Base-by-base conservation (phyloP, 2,329 filamentous ascomycete species). In the Sarocladium brachiariae region DNA sequence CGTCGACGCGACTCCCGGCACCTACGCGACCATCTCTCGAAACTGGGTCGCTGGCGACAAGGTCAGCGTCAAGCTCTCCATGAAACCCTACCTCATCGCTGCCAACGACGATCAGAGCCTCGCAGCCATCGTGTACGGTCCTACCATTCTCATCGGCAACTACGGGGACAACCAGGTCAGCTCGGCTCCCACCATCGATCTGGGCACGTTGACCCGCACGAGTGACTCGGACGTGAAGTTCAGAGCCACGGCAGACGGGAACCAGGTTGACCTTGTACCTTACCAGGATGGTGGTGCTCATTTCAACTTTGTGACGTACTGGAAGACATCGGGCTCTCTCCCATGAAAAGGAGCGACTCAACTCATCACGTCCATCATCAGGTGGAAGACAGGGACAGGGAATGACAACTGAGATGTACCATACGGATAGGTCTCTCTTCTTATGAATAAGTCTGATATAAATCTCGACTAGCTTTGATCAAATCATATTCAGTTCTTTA, bases 121-220 rank as follows among this genome's bases (percentile, higher is more conserved):
- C 2, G 73, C 69, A 2, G 73, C 74, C 0, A 41, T 77, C 10
- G 71, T 72, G 0, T 77, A 68, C 49, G 75, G 75, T 0, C 75
- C 73, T 0, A 66, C 68, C 0, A 59, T 77, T 4, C 55, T 77
- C 14, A 61, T 66, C 1, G 75, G 70, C 0, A 70, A 76, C 51
- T 76, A 77, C 50, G 72, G 72, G 1, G 58, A 59, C 14, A 47
- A 43, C 2, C 48, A 54, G 0, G 37, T 70, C 4, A 49, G 47
- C 5, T 45, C 52, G 2, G 56, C 61, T 2, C 69, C 70, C 0
- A 58, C 52, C 0, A 55, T 72, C 9, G 55, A 61, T 13, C 33
- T 71, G 16, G 54, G 50, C 1, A 63, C 58, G 3, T 52, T 70
- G 1, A 57, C 57, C 52, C 57, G 57, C 19, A 58, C 52, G 7